Evolutionary conservation across 495 filamentous ascomycete species (phyloP).

Genomic region (Trichoderma gamsii): DNA sequence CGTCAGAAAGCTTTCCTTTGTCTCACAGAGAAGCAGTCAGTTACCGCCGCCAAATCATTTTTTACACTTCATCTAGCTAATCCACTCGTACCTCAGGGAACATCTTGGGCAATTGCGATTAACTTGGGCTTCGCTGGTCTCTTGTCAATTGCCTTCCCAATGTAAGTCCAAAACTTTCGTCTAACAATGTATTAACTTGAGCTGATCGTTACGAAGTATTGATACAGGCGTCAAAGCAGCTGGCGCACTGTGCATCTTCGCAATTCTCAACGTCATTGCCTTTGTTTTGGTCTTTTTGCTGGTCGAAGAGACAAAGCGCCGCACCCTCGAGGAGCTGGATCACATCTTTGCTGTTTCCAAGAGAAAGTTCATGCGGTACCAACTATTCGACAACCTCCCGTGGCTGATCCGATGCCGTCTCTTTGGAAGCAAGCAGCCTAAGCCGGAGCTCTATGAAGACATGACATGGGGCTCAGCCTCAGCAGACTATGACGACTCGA

Average conservation of each 20-base stretch:
- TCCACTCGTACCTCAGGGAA: conserved; percentile 20
- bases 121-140: conserved; percentile 33
- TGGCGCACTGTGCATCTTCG: conserved; percentile 25
- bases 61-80: not conserved
- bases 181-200: not conserved
- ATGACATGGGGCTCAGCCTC: conserved; percentile 10
- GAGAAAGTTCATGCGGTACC: conserved; percentile 26
- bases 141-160: conserved; percentile 33
- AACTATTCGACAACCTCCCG: conserved; percentile 25
- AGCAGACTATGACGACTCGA: conserved; percentile 14
- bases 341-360: conserved; percentile 28
- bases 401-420: conserved; percentile 27
- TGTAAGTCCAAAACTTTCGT: not conserved
- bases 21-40: conserved; percentile 32
- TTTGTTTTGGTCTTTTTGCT: conserved; percentile 29
- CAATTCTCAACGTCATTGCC: conserved; percentile 28
- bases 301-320: conserved; percentile 29
- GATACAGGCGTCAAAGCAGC: conserved; percentile 15
- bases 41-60: not conserved
- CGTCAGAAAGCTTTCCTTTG: conserved; percentile 32
- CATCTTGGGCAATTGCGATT: conserved; percentile 30
- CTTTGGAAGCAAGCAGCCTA: conserved; percentile 13
- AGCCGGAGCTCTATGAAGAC: conserved; percentile 4
- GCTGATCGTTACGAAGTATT: conserved; percentile 18
- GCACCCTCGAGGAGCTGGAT: conserved; percentile 29